A percentile compares a stretch with the other conserved stretches of the same genome.
Conservation (phyloP, 1,284 basidiomycete genomes). For the Cryptococcus sp. region DNA sequence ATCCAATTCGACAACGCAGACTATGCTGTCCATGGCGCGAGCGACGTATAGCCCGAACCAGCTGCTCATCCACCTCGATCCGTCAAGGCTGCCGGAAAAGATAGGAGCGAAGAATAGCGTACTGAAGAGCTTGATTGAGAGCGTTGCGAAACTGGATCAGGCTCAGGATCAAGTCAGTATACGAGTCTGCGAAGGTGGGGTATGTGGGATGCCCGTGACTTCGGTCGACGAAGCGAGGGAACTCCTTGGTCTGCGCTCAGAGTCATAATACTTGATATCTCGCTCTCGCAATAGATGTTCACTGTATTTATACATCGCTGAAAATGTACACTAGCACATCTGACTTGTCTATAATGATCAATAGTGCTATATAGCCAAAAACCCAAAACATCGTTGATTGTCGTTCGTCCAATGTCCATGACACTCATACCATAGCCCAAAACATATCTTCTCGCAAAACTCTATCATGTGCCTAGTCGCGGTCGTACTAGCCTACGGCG, state of each 20-base stretch:
- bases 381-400: too few species aligned
- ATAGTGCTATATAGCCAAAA: too few species aligned
- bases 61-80: conserved; percentile 38
- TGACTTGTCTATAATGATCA: too few species aligned
- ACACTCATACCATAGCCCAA: too few species aligned
- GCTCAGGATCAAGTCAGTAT: conserved; percentile 19
- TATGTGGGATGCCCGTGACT: conserved; percentile 31
- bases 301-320: background rate
- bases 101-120: conserved; percentile 33
- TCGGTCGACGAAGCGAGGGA: conserved; percentile 25
- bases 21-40: conserved; percentile 18
- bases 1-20: conserved; percentile 10
- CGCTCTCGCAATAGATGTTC: background rate
- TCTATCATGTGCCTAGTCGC: too few species aligned
- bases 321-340: background rate
- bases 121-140: conserved; percentile 27
- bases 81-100: conserved; percentile 19
- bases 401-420: too few species aligned
- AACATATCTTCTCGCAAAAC: too few species aligned
- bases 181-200: conserved; percentile 34
- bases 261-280: background rate
- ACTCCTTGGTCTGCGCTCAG: conserved; percentile 2
- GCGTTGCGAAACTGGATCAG: conserved; percentile 8
- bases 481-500: too few species aligned
- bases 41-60: conserved; percentile 33